Percentiles rank a stretch among this genome's conserved stretches.
Conservation (phyloP, 768 basidiomycete species). For the Sarcodon aspratus region DNA sequence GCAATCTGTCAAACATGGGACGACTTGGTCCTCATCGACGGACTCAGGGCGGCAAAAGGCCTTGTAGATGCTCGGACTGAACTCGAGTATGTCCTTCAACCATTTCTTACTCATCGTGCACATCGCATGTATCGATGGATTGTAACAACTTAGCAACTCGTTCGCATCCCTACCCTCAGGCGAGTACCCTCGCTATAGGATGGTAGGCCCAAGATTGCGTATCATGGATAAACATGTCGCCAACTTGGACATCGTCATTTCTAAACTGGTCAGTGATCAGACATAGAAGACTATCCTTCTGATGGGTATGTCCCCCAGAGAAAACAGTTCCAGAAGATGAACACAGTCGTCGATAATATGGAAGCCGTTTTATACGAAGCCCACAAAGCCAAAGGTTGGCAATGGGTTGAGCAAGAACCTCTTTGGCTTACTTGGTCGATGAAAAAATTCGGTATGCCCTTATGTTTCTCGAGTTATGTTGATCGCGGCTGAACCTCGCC, state of each 20-base stretch:
- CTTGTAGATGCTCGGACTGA: conserved; percentile 75
- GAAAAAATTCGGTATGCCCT: conserved; percentile 56
- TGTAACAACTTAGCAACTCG: conserved; percentile 64
- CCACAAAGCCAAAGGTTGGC: conserved; percentile 57
- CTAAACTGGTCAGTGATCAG: conserved; percentile 48
- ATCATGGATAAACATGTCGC: conserved; percentile 56
- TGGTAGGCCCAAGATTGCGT: conserved; percentile 56
- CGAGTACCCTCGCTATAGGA: conserved; percentile 39
- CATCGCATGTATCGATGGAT: background rate
- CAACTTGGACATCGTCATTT: conserved; percentile 44
- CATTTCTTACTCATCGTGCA: background rate
- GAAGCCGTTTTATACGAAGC: conserved; percentile 60
- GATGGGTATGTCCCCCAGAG: conserved; percentile 26
- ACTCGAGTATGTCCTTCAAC: conserved; percentile 50
- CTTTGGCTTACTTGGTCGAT: conserved; percentile 79
- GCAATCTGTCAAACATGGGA: conserved; percentile 66
- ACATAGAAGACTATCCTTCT: background rate
- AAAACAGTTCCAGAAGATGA: conserved; percentile 64
- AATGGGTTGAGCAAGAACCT: conserved; percentile 60
- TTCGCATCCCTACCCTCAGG: conserved; percentile 41
- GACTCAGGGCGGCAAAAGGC: conserved; percentile 59
- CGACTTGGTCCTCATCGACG: conserved; percentile 70
- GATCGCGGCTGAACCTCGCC: background rate
- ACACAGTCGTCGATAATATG: conserved; percentile 46
- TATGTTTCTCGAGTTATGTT: background rate